A percentile compares a stretch with the other conserved stretches of the same genome.
Conservation (phyloP, 345 rosid species). For the Populus davidiana region DNA sequence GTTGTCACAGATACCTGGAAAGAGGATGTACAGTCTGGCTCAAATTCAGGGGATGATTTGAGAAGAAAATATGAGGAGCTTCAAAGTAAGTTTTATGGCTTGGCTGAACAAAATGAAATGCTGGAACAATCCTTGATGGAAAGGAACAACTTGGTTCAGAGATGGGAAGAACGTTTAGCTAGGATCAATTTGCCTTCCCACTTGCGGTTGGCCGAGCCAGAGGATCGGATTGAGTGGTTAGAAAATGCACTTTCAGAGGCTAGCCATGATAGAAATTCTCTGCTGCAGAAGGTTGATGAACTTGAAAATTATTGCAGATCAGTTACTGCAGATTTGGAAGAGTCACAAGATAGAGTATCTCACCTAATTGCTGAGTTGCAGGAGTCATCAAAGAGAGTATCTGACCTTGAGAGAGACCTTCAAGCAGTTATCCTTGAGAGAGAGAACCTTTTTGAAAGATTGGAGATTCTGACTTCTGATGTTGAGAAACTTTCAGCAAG, state of each 20-base stretch:
- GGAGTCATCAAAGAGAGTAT: slow-evolving; percentile 28
- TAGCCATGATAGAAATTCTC: slow-evolving; percentile 50
- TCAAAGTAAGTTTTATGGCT: slow-evolving; percentile 78
- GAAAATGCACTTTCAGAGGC: slow-evolving; percentile 67
- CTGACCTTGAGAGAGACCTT: slow-evolving; percentile 53
- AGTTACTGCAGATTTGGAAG: slow-evolving; percentile 64
- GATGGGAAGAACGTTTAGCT: slow-evolving; percentile 82
- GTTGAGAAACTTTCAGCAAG: slow-evolving; percentile 45
- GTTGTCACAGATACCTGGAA: slow-evolving; percentile 67
- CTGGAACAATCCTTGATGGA: slow-evolving; percentile 93
- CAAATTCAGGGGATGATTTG: slow-evolving; percentile 62
- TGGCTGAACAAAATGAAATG: slow-evolving; percentile 99
- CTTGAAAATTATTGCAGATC: slow-evolving; percentile 59
- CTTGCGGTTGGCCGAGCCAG: slow-evolving; percentile 67
- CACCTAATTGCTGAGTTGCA: slow-evolving; percentile 15
- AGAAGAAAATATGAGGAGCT: slow-evolving; percentile 86
- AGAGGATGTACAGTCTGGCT: slow-evolving; percentile 59
- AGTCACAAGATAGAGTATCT: slow-evolving; percentile 36
- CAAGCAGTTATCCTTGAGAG: slow-evolving; percentile 48
- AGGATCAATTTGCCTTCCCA: slow-evolving; percentile 67
- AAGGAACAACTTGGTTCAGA: slow-evolving; percentile 77
- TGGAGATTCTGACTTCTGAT: slow-evolving; percentile 45
- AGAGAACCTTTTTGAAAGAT: slow-evolving; percentile 52
- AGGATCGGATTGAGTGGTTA: slow-evolving; percentile 82
- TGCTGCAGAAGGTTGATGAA: slow-evolving; percentile 58